A percentile compares a stretch with the other conserved stretches of the same genome.
phyloP scores from a whole-genome alignment of 352 stramenopile genomes.

The Phytophthora europaea region DNA sequence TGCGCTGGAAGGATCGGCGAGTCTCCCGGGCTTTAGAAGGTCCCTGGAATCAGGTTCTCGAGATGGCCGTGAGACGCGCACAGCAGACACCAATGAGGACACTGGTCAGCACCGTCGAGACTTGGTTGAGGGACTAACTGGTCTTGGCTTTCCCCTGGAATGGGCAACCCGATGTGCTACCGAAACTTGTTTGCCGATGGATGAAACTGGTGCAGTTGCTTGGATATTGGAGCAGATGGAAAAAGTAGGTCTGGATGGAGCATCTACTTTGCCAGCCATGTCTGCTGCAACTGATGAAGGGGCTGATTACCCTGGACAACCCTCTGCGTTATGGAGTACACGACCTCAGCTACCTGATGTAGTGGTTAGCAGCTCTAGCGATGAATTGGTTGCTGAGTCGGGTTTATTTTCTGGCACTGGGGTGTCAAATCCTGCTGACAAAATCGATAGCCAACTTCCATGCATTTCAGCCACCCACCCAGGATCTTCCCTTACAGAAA shows the following conservation, averaged over 20 bases:
- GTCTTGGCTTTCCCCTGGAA: slow-evolving; percentile 87
- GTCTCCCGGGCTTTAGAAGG: not conserved
- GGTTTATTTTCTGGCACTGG: not conserved
- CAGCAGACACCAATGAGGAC: slow-evolving; percentile 15
- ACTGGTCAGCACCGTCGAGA: slow-evolving; percentile 43
- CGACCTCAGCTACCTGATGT: slow-evolving; percentile 24
- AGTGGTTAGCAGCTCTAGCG: slow-evolving; percentile 18
- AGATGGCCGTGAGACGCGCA: slow-evolving; percentile 15
- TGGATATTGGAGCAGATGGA: slow-evolving; percentile 95
- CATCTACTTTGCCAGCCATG: slow-evolving; percentile 1
- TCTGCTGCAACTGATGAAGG: slow-evolving; percentile 13
- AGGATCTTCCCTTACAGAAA: slow-evolving; percentile 2
- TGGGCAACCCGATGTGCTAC: slow-evolving; percentile 75
- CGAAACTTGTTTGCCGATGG: slow-evolving; percentile 52
- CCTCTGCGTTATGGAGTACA: slow-evolving; percentile 12
- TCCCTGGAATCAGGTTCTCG: not conserved
- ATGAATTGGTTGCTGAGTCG: slow-evolving; percentile 14
- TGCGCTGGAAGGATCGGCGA: slow-evolving; percentile 10
- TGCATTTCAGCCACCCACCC: slow-evolving; percentile 3
- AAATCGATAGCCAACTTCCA: slow-evolving; percentile 3
- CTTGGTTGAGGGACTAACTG: slow-evolving; percentile 81
- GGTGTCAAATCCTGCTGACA: not conserved
- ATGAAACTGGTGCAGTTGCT: slow-evolving; percentile 79
- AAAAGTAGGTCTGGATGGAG: slow-evolving; percentile 47
- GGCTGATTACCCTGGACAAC: not conserved